These are phyloP conservation scores for Didymella exigua DNA, from an alignment of 2,329 filamentous ascomycete species.

Conservation along the genomic window DNA sequence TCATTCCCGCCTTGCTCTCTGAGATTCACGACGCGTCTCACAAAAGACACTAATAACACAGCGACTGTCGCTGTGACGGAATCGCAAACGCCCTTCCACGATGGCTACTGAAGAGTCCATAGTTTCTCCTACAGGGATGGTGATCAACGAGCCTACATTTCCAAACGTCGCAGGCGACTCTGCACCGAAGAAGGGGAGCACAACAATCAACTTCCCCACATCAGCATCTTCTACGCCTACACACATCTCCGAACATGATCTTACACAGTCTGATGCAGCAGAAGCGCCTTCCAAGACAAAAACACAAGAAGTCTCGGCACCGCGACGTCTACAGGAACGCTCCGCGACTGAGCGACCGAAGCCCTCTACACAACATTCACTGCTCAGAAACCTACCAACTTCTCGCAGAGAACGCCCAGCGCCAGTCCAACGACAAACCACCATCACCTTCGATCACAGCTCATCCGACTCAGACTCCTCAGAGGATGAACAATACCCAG, in stretches of 20 bases:
- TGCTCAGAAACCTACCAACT: constrained; percentile 27
- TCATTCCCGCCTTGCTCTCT: background rate
- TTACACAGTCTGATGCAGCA: background rate
- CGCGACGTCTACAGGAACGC: constrained; percentile 33
- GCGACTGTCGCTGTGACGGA: background rate
- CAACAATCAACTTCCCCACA: constrained; percentile 7
- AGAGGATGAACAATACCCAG: constrained; percentile 29
- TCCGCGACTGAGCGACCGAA: constrained; percentile 41
- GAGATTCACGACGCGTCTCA: background rate
- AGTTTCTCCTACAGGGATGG: constrained; percentile 12
- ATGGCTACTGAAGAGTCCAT: constrained; percentile 7
- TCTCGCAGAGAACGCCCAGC: constrained; percentile 18
- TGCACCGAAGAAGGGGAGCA: background rate
- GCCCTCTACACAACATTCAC: constrained; percentile 27
- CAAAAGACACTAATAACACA: constrained; percentile 2
- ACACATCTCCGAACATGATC: constrained; percentile 9
- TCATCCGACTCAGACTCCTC: constrained; percentile 25
- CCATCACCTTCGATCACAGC: constrained; percentile 39
- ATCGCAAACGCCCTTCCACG: background rate
- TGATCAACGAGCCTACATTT: constrained; percentile 16
- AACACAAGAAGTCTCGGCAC: constrained; percentile 1
- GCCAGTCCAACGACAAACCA: constrained; percentile 27
- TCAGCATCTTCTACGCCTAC: constrained; percentile 3
- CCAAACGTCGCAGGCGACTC: constrained; percentile 6
- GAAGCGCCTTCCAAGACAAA: background rate